Evolutionary conservation across 257 asterid genomes (phyloP).

Genomic region (Henckelia pumila): DNA sequence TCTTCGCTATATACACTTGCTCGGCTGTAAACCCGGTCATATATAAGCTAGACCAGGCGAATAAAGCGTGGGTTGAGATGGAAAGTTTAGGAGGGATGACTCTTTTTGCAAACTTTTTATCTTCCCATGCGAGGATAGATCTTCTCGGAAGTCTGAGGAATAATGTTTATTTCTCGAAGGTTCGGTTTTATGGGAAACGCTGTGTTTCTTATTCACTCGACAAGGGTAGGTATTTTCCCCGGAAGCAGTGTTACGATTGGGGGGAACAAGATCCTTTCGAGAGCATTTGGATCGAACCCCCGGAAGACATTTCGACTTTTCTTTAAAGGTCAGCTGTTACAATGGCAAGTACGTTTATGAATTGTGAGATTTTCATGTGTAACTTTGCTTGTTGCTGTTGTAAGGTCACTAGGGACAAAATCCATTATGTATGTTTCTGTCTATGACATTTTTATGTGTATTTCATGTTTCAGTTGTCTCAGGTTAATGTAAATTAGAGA

Average conservation of each 20-base stretch:
- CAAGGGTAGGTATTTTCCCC: conserved; percentile 43
- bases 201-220: conserved; percentile 48
- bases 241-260: conserved; percentile 44
- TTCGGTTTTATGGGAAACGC: conserved; percentile 46
- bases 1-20: conserved; percentile 44
- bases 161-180: conserved; percentile 48
- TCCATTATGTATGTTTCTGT: background rate
- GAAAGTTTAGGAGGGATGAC: conserved; percentile 42
- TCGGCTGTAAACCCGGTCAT: conserved; percentile 37
- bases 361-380: background rate
- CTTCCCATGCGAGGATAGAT: conserved; percentile 46
- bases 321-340: conserved; percentile 5
- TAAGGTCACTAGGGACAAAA: background rate
- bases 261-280: conserved; percentile 45
- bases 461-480: background rate
- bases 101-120: conserved; percentile 47
- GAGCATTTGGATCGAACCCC: conserved; percentile 57
- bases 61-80: conserved; percentile 42
- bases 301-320: conserved; percentile 40
- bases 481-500: background rate
- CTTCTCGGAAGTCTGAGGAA: conserved; percentile 46
- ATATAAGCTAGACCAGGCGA: conserved; percentile 40
- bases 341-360: background rate
- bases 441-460: background rate
- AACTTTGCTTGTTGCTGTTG: background rate